Conservation (phyloP, 495 filamentous ascomycete genomes). For the Apiosordaria backusii region DNA sequence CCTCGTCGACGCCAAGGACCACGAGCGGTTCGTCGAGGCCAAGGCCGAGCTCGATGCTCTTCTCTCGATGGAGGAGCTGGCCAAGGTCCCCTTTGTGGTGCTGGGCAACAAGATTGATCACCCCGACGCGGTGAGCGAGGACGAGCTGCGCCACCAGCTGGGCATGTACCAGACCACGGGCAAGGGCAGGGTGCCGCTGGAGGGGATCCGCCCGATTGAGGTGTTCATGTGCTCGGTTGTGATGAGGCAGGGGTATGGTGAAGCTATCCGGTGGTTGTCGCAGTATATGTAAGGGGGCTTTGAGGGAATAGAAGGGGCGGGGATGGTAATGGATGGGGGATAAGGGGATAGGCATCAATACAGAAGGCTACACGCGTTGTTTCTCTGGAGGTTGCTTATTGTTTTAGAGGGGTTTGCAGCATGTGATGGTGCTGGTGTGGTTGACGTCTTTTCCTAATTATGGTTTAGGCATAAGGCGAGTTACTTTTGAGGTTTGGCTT, state of each 20-base stretch:
- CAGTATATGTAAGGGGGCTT: constrained; percentile 60
- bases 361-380: neutral
- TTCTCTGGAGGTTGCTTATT: too few relatives aligned
- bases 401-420: neutral
- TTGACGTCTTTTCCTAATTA: neutral
- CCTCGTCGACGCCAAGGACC: constrained; percentile 95
- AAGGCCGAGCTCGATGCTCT: constrained; percentile 96
- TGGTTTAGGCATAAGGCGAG: constrained; percentile 9
- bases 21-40: constrained; percentile 86
- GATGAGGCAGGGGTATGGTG: constrained; percentile 90
- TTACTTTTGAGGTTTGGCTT: constrained; percentile 24
- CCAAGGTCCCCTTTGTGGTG: constrained; percentile 90
- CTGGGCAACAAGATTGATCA: constrained; percentile 99
- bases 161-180: constrained; percentile 96
- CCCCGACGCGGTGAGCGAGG: constrained; percentile 89
- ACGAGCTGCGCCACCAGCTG: constrained; percentile 83
- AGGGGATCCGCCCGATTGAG: constrained; percentile 94
- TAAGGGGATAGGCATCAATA: neutral
- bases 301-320: constrained; percentile 5
- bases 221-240: constrained; percentile 99
- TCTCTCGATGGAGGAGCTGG: constrained; percentile 85
- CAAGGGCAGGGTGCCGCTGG: constrained; percentile 93
- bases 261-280: constrained; percentile 75
- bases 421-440: too few relatives aligned
- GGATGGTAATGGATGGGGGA: neutral